These are phyloP conservation scores for Coniochaeta hoffmannii DNA, from an alignment of 2,329 filamentous ascomycete genomes.

Conservation along the genomic window DNA sequence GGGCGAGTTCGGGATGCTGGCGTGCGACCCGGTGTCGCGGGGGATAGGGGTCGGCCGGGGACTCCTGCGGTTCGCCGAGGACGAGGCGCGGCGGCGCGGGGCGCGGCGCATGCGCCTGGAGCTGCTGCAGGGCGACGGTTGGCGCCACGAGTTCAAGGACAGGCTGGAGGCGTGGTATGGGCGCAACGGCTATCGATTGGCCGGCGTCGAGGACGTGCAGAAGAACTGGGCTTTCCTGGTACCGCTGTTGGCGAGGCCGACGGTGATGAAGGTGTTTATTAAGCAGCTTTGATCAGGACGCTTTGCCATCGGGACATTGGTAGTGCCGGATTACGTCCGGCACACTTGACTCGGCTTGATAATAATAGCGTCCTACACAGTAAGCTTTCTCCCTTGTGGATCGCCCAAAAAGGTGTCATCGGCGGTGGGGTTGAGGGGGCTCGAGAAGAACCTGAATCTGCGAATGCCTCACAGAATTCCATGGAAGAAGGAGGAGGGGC, in stretches of 20 bases:
- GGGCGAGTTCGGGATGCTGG: constrained; percentile 21
- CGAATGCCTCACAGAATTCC: too few relatives aligned
- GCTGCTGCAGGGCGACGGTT: constrained; percentile 17
- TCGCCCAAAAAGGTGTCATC: too few relatives aligned
- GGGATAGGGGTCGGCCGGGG: constrained; percentile 18
- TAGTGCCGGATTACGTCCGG: too few relatives aligned
- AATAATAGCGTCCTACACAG: too few relatives aligned
- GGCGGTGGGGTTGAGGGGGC: too few relatives aligned
- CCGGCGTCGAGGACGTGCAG: constrained; percentile 12
- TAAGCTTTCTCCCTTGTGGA: too few relatives aligned
- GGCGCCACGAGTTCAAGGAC: constrained; percentile 18
- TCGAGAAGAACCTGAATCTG: too few relatives aligned
- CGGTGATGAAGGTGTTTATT: constrained; percentile 18
- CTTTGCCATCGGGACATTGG: too few relatives aligned
- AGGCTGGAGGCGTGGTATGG: constrained; percentile 20
- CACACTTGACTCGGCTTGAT: too few relatives aligned
- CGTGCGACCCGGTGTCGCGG: constrained; percentile 13
- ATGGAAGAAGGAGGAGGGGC: too few relatives aligned
- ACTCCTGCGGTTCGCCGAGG: constrained; percentile 21
- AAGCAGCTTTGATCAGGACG: constrained; percentile 11
- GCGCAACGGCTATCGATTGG: constrained; percentile 16
- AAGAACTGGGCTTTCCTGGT: constrained; percentile 13
- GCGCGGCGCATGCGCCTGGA: constrained; percentile 14
- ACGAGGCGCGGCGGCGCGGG: constrained; percentile 6
- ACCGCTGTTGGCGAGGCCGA: constrained; percentile 13